Percentiles rank a stretch among this genome's conserved stretches.
These are phyloP conservation scores for Arabis hirsuta DNA, from an alignment of 345 rosid species.

Conservation along the genomic window DNA sequence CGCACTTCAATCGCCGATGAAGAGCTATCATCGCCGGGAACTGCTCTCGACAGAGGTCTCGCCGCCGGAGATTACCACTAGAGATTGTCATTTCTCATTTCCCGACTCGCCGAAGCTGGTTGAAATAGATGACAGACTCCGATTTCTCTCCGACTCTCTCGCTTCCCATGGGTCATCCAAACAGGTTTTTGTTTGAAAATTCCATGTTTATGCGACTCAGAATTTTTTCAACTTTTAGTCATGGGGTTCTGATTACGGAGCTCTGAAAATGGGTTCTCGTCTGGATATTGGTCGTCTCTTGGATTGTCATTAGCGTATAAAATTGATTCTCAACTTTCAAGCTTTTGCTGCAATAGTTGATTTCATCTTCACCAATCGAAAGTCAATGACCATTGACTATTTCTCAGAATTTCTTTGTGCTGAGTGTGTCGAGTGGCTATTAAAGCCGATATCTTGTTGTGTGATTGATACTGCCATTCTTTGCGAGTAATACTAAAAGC, in stretches of 20 bases:
- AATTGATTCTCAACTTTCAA: neutral
- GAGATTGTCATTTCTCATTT: neutral
- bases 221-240: too few species aligned
- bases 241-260: neutral
- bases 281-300: too few species aligned
- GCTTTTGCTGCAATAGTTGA: neutral
- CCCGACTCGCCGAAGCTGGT: neutral
- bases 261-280: neutral
- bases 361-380: neutral
- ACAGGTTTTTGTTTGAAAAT: neutral
- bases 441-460: too few species aligned
- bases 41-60: neutral
- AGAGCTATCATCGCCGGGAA: neutral
- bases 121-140: slow-evolving; percentile 1
- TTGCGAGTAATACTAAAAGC: too few species aligned
- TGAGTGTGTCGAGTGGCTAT: neutral
- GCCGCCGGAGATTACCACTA: neutral
- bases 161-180: neutral
- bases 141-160: neutral
- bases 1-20: neutral
- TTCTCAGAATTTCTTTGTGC: neutral
- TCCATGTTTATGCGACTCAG: neutral
- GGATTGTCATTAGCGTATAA: neutral
- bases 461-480: too few species aligned
- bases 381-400: slow-evolving; percentile 15